These are phyloP conservation scores for Filobasidium wieringae DNA, from an alignment of 768 basidiomycete species.

Conservation along the genomic window DNA sequence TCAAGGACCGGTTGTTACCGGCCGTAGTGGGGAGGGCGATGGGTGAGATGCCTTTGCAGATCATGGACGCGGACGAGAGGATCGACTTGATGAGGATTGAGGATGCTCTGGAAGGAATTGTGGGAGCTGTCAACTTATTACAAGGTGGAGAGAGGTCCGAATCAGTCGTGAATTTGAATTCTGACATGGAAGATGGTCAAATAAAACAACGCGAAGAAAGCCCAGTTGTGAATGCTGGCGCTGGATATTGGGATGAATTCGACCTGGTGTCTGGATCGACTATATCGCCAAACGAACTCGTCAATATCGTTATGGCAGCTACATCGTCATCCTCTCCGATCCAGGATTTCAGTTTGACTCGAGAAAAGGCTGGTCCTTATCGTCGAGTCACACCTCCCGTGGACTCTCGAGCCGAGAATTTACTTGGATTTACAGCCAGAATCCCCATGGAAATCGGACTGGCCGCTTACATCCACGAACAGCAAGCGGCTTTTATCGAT, in stretches of 20 bases:
- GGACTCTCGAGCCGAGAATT: not conserved
- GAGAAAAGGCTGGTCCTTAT: not conserved
- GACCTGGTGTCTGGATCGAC: constrained; percentile 29
- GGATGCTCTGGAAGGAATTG: constrained; percentile 30
- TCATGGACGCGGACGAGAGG: constrained; percentile 20
- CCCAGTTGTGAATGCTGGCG: not conserved
- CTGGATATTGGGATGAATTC: constrained; percentile 14
- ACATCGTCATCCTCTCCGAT: constrained; percentile 30
- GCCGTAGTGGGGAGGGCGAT: constrained; percentile 27
- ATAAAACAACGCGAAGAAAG: not conserved
- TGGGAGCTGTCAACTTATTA: constrained; percentile 20
- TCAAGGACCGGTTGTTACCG: constrained; percentile 28
- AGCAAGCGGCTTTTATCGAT: constrained; percentile 18
- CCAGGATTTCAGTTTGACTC: constrained; percentile 6
- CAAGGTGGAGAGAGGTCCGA: not conserved
- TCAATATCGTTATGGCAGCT: constrained; percentile 23
- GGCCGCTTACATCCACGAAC: constrained; percentile 15
- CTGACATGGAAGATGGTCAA: not conserved
- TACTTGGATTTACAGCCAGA: constrained; percentile 25
- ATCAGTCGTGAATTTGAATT: not conserved
- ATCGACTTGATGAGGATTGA: constrained; percentile 30
- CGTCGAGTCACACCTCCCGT: constrained; percentile 6
- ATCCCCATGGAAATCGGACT: constrained; percentile 28
- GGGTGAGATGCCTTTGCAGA: constrained; percentile 31
- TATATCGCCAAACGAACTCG: constrained; percentile 21